Conservation (phyloP, 768 basidiomycete genomes). For the Lenzites betulinus region DNA sequence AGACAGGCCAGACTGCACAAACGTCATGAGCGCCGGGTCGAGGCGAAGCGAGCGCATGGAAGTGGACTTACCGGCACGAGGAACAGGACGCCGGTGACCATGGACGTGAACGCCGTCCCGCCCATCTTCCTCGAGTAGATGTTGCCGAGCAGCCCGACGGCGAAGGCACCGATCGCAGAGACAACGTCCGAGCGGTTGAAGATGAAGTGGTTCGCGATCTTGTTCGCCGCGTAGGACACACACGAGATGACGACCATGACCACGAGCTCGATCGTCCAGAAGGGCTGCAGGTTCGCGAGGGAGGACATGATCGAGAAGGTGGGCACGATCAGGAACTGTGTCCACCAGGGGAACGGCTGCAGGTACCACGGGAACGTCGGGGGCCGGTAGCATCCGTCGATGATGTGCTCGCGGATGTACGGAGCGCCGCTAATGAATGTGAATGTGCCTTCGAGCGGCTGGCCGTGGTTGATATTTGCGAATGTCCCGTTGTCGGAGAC, state of each 20-base stretch:
- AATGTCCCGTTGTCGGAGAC: constrained; percentile 55
- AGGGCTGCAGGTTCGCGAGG: constrained; percentile 76
- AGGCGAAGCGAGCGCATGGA: neutral
- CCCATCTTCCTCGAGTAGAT: constrained; percentile 80
- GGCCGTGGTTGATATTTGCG: constrained; percentile 36
- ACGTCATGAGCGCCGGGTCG: neutral
- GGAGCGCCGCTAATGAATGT: constrained; percentile 59
- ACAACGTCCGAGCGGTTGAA: constrained; percentile 84
- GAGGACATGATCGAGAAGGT: constrained; percentile 72
- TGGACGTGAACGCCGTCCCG: constrained; percentile 86
- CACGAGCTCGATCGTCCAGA: constrained; percentile 66
- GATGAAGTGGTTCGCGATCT: constrained; percentile 81
- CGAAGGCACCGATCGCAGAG: constrained; percentile 84
- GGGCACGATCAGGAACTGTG: constrained; percentile 74
- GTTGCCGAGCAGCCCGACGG: constrained; percentile 77
- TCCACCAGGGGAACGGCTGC: constrained; percentile 82
- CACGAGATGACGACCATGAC: constrained; percentile 89
- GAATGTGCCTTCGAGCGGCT: constrained; percentile 63
- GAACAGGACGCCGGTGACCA: constrained; percentile 89
- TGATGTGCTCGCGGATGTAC: constrained; percentile 48
- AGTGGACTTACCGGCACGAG: constrained; percentile 73
- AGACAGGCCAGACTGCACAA: constrained; percentile 72
- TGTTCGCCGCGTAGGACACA: constrained; percentile 76
- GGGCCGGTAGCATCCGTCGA: constrained; percentile 73
- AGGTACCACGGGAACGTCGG: constrained; percentile 70